Base-by-base conservation (phyloP, 257 asterid genomes). In the Jaltomata sinuosa region DNA sequence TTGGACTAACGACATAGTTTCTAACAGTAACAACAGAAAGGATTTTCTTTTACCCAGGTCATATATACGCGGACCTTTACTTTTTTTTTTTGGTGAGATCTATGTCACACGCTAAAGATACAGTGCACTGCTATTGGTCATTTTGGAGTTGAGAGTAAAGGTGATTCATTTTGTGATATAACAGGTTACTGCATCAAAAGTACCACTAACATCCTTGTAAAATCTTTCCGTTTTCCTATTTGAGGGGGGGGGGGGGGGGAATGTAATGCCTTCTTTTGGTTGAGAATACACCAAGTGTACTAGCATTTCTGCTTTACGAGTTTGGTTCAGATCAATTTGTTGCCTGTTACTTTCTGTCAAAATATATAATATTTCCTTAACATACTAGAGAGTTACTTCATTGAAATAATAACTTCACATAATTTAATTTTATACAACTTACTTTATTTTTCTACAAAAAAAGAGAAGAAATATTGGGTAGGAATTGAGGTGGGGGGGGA, bases 21-120 rank as follows among this genome's bases (percentile, higher is more conserved):
- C 84, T 86, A 84, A 76, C 71, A 85, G 89, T 81, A 82, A 87
- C 87, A 76, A 82, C 84, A 76, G 83, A 85, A 87, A 77, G 74
- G 50, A 50, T 31, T 71, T 83, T 83, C 34, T 71, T 67, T 38
- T 80, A 3, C 31, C 57, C 40, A 3, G 42, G 22, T 12, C 32
- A 29, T 52, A 11, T 65, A 29, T 64, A 47, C 32, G 1, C 5
- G 21, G 31, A 25, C 64, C 45, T 31, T 47, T 32, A 29, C 29
- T 53, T 16, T 31, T 65, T 47, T 64, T 12, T 65, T 47, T 64
- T 12, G 29, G 57, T 47, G 42, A 61, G 53, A 40, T 64, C 47
- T 67, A 22, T 34, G 82, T 11, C 22, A 49, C 82, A 29, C 16
- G 82, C 45, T n/a, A 25, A 47, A 74, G 81, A 53, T 49, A 77